Evolutionary conservation across 169 alveolate genomes (phyloP).

Genomic region (Cryptosporidium viatorum): DNA sequence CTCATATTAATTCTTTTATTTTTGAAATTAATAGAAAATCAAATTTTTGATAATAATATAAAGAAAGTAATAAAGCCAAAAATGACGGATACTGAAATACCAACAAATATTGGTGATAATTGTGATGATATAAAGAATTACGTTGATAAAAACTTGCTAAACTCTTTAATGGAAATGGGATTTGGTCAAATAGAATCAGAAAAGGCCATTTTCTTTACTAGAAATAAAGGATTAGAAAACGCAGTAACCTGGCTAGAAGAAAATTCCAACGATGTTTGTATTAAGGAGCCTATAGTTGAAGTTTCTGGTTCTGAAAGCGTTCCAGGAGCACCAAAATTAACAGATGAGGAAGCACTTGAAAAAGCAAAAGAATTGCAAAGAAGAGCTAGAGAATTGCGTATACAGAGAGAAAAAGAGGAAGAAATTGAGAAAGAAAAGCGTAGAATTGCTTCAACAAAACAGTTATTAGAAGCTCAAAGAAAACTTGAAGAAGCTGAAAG

Average conservation of each 20-base stretch:
- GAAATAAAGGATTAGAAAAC: constrained; percentile 66
- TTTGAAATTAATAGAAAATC: too few species aligned
- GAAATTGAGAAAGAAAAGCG: constrained; percentile 79
- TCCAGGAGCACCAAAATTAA: constrained; percentile 35
- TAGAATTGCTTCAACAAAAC: constrained; percentile 77
- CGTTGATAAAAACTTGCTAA: constrained; percentile 24
- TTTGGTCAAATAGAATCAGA: constrained; percentile 76
- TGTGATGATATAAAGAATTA: constrained; percentile 35
- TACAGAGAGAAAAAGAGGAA: constrained; percentile 78
- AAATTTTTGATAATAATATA: background rate
- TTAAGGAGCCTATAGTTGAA: constrained; percentile 72
- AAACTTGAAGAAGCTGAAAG: constrained; percentile 79
- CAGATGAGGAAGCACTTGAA: constrained; percentile 78
- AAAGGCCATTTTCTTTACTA: constrained; percentile 74
- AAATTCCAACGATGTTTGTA: constrained; percentile 40
- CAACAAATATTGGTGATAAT: background rate
- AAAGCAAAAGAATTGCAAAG: constrained; percentile 78
- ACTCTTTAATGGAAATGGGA: constrained; percentile 76
- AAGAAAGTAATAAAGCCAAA: background rate
- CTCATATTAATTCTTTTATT: too few species aligned
- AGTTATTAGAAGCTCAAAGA: constrained; percentile 79
- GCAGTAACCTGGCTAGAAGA: constrained; percentile 78
- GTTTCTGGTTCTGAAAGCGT: background rate
- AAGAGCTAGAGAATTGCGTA: constrained; percentile 75
- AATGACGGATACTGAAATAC: background rate